A percentile compares a stretch with the other conserved stretches of the same genome.
These are phyloP conservation scores for Ilyonectria sp. DNA, from an alignment of 2,329 filamentous ascomycete genomes.

Conservation along the genomic window DNA sequence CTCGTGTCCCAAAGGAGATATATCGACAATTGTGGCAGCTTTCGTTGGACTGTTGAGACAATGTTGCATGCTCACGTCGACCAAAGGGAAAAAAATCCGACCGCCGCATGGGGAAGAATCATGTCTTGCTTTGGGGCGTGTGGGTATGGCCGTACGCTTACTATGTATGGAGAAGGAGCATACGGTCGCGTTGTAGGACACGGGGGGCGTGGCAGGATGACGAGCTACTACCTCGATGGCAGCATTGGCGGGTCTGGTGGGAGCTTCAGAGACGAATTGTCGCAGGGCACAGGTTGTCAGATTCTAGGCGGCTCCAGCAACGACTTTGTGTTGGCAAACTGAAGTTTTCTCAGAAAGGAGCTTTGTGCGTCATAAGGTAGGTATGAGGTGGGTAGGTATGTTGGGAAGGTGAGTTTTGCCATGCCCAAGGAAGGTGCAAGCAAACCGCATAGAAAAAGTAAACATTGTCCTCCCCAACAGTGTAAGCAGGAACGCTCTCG, in stretches of 20 bases:
- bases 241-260: not conserved
- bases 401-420: not conserved
- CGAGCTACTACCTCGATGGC: slow-evolving; percentile 1
- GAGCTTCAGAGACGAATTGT: not conserved
- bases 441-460: not conserved
- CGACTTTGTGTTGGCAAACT: not conserved
- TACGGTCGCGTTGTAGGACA: slow-evolving; percentile 17
- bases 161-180: slow-evolving; percentile 20
- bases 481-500: not conserved
- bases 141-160: slow-evolving; percentile 20
- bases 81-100: slow-evolving; percentile 26
- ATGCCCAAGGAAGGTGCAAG: not conserved
- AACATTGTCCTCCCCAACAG: not conserved
- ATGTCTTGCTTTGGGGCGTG: slow-evolving; percentile 42
- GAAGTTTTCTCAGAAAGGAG: not conserved
- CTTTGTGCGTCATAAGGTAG: too few relatives aligned
- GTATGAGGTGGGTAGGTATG: not conserved
- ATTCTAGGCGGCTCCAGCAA: not conserved
- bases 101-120: slow-evolving; percentile 38
- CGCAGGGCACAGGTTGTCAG: not conserved
- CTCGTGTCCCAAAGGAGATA: slow-evolving; percentile 5
- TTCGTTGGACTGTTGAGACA: slow-evolving; percentile 3
- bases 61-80: slow-evolving; percentile 1
- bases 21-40: not conserved
- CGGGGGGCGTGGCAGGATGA: slow-evolving; percentile 16